Conservation (phyloP, 371 early-diverging fungal genomes). For the Conidiobolus incongruus region DNA sequence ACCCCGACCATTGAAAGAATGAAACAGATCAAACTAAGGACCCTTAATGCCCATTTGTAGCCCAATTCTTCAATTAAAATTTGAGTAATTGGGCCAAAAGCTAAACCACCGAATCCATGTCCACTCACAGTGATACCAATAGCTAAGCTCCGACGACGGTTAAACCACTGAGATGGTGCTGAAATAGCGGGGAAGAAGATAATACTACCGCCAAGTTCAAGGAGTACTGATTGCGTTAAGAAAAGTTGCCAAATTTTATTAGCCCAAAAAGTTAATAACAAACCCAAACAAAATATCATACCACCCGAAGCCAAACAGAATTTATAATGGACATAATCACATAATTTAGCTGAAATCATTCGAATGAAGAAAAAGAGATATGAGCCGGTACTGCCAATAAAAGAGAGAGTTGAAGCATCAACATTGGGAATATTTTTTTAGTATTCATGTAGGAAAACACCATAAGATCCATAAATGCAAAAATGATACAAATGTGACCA, state of each 20-base stretch:
- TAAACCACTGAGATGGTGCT: slow-evolving; percentile 29
- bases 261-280: slow-evolving; percentile 22
- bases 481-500: too few species aligned
- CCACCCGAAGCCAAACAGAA: too few species aligned
- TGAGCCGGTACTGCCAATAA: too few species aligned
- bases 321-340: too few species aligned
- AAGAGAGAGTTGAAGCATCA: too few species aligned
- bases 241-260: slow-evolving; percentile 29
- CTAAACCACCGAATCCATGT: slow-evolving; percentile 45
- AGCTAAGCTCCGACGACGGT: slow-evolving; percentile 22
- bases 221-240: slow-evolving; percentile 37
- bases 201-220: slow-evolving; percentile 28
- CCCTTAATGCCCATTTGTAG: slow-evolving; percentile 24
- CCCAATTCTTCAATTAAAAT: slow-evolving; percentile 20
- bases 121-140: slow-evolving; percentile 37
- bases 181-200: slow-evolving; percentile 8
- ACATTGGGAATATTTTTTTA: too few species aligned
- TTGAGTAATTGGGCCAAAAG: slow-evolving; percentile 31
- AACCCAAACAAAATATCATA: slow-evolving; percentile 6
- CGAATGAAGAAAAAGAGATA: too few species aligned
- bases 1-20: neutral
- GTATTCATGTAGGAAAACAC: too few species aligned
- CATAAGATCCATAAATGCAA: too few species aligned
- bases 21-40: slow-evolving; percentile 10
- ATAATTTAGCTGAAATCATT: too few species aligned